Conservation (phyloP, 495 filamentous ascomycete genomes). For the Viridothelium virens region DNA sequence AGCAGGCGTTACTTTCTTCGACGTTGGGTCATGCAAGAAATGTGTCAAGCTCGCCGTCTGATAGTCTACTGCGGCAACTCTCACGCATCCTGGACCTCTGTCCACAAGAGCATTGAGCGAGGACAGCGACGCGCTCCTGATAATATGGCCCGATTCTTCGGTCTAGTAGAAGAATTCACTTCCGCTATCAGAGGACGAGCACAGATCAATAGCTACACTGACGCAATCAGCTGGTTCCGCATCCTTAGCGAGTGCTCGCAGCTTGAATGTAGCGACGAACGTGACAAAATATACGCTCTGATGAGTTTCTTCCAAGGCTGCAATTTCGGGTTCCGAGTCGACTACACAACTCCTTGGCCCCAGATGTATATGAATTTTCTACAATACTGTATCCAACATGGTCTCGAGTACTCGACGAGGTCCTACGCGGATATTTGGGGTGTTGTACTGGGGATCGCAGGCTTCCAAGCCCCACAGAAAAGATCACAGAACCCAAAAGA, state of each 20-base stretch:
- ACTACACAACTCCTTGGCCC: neutral
- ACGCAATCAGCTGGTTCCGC: neutral
- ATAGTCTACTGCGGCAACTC: conserved; percentile 1
- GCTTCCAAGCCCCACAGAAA: neutral
- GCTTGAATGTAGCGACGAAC: conserved; percentile 4
- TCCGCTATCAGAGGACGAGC: neutral
- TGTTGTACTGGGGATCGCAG: neutral
- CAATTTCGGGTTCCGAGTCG: conserved; percentile 1
- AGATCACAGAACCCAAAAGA: neutral
- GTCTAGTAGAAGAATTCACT: neutral
- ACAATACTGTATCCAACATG: neutral
- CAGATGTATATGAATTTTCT: neutral
- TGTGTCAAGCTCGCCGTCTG: conserved; percentile 1
- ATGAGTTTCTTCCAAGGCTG: conserved; percentile 8
- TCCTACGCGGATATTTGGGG: conserved; percentile 2
- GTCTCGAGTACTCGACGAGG: neutral
- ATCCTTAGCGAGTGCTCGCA: conserved; percentile 1
- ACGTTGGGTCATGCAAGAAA: conserved; percentile 7
- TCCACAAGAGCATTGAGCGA: neutral
- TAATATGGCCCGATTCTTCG: neutral
- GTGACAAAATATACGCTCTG: neutral
- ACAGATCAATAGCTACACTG: neutral
- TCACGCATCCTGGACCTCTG: neutral
- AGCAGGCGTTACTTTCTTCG: neutral
- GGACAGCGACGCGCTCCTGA: neutral